Conservation (phyloP, 495 filamentous ascomycete genomes). For the Talaromyces trachyspermus region DNA sequence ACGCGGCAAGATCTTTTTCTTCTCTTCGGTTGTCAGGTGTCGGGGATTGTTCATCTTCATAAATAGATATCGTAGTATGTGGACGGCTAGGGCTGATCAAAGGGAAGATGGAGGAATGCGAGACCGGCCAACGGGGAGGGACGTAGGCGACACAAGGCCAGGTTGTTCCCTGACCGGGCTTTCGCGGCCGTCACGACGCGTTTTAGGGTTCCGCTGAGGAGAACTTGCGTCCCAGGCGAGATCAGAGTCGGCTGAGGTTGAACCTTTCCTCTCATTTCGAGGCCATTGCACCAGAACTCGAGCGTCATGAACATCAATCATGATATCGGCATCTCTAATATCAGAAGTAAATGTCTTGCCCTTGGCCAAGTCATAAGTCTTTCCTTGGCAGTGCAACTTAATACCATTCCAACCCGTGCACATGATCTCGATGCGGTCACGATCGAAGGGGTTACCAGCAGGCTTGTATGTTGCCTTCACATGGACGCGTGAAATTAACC, state of each 20-base stretch:
- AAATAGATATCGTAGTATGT: slow-evolving; percentile 50
- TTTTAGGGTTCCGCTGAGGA: slow-evolving; percentile 25
- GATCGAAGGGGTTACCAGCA: slow-evolving; percentile 52
- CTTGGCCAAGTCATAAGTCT: slow-evolving; percentile 77
- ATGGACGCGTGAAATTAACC: slow-evolving; percentile 85
- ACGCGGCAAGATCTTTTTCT: slow-evolving; percentile 16
- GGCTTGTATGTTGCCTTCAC: slow-evolving; percentile 80
- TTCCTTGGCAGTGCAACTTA: slow-evolving; percentile 86
- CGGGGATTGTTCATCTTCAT: slow-evolving; percentile 45
- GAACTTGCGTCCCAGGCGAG: slow-evolving; percentile 60
- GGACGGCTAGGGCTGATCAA: slow-evolving; percentile 33
- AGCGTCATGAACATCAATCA: slow-evolving; percentile 91
- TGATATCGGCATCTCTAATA: slow-evolving; percentile 82
- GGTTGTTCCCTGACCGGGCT: slow-evolving; percentile 61
- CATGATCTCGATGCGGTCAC: slow-evolving; percentile 70
- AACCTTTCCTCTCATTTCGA: slow-evolving; percentile 49
- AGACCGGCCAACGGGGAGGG: slow-evolving; percentile 56
- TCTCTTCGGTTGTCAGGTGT: slow-evolving; percentile 32
- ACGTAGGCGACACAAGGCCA: slow-evolving; percentile 62
- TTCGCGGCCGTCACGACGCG: slow-evolving; percentile 31
- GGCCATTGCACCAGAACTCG: slow-evolving; percentile 88
- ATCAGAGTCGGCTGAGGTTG: slow-evolving; percentile 56
- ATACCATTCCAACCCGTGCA: slow-evolving; percentile 95
- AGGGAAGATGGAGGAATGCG: slow-evolving; percentile 37
- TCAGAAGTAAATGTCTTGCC: slow-evolving; percentile 87